These are phyloP conservation scores for Peniophora sp. DNA, from an alignment of 1,284 basidiomycete species.

Conservation along the genomic window DNA sequence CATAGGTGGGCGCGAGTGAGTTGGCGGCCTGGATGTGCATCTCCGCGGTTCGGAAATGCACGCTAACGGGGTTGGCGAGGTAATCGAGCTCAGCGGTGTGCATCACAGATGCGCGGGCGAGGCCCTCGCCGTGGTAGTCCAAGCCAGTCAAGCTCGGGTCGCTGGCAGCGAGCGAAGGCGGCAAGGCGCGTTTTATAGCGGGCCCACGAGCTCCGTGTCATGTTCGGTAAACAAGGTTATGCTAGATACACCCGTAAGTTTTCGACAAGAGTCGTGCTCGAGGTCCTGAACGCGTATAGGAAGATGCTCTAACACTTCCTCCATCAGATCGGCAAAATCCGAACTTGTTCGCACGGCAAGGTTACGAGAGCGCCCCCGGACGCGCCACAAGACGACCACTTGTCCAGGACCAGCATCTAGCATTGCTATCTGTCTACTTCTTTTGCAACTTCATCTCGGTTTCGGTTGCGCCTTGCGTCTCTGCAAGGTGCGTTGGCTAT, in stretches of 20 bases:
- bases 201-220: conserved; percentile 79
- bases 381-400: too few species aligned
- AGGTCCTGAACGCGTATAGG: conserved; percentile 60
- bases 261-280: conserved; percentile 55
- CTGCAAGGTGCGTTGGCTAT: too few species aligned
- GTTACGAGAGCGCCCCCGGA: too few species aligned
- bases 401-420: too few species aligned
- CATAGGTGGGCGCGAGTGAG: conserved; percentile 56
- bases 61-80: conserved; percentile 81
- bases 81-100: conserved; percentile 78
- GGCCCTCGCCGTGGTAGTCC: too few species aligned
- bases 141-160: conserved; percentile 78
- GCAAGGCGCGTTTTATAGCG: conserved; percentile 80
- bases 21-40: conserved; percentile 80
- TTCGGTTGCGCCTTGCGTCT: too few species aligned
- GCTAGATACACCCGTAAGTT: conserved; percentile 54
- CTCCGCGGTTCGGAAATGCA: conserved; percentile 79
- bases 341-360: too few species aligned
- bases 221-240: too few species aligned
- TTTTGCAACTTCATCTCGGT: too few species aligned
- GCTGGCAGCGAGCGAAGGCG: conserved; percentile 74
- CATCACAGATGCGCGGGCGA: conserved; percentile 79
- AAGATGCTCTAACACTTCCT: conserved; percentile 83
- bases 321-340: too few species aligned
- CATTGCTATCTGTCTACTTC: too few species aligned